A percentile compares a stretch with the other conserved stretches of the same genome.
Conservation (phyloP, 768 basidiomycete species). For the Fomitopsis serialis region DNA sequence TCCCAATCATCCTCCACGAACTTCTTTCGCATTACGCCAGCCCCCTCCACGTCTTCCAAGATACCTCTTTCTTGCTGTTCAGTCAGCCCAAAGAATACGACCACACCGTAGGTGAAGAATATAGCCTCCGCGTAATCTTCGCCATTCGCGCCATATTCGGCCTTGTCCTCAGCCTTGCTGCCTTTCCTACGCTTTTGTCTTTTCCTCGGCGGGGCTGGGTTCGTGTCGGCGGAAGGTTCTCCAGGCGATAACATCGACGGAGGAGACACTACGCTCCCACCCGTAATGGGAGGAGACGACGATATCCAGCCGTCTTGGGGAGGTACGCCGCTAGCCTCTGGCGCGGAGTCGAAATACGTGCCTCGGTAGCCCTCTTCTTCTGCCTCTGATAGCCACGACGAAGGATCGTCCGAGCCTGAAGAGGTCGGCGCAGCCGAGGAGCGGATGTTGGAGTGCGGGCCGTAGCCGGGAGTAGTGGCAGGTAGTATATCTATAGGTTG, state of each 20-base stretch:
- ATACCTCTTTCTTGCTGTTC: constrained; percentile 79
- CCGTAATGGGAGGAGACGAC: constrained; percentile 12
- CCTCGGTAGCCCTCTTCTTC: constrained; percentile 91
- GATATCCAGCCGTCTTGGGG: constrained; percentile 15
- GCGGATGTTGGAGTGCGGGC: constrained; percentile 78
- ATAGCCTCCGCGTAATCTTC: constrained; percentile 67
- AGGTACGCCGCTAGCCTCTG: constrained; percentile 4
- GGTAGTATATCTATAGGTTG: constrained; percentile 71
- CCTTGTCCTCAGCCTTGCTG: not conserved
- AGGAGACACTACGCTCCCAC: not conserved
- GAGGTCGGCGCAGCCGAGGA: constrained; percentile 63
- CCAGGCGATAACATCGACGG: not conserved
- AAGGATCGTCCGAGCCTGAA: constrained; percentile 49
- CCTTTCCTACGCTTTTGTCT: constrained; percentile 12
- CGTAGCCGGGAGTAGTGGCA: constrained; percentile 88
- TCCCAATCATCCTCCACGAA: constrained; percentile 62
- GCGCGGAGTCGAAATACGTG: constrained; percentile 54
- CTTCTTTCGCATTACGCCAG: constrained; percentile 63
- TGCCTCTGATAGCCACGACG: constrained; percentile 73
- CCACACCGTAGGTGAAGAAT: constrained; percentile 86
- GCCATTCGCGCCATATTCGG: constrained; percentile 21
- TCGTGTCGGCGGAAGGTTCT: constrained; percentile 1
- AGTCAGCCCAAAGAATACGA: constrained; percentile 84
- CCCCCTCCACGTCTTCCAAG: constrained; percentile 75
- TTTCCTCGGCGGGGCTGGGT: not conserved